These are phyloP conservation scores for Hippophae rhamnoides DNA, from an alignment of 306 rosid genomes.

Conservation along the genomic window DNA sequence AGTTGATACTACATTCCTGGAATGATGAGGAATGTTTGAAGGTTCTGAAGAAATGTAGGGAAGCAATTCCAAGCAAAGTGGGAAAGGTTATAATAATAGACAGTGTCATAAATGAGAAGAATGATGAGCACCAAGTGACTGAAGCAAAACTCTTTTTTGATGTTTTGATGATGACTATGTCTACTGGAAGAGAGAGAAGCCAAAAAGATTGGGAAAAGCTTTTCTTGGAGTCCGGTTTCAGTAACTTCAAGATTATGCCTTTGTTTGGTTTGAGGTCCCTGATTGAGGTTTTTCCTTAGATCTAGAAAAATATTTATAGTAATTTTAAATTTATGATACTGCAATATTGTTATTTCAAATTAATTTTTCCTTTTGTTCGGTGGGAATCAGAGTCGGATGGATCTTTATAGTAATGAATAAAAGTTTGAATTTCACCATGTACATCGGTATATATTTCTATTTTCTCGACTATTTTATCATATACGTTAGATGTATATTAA, in stretches of 20 bases:
- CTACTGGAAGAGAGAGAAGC: constrained; percentile 22
- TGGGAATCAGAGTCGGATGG: too few relatives aligned
- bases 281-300: constrained; percentile 21
- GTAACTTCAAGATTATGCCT: constrained; percentile 24
- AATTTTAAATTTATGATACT: too few relatives aligned
- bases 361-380: too few relatives aligned
- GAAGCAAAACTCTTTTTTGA: constrained; percentile 28
- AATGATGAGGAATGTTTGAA: constrained; percentile 33
- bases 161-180: constrained; percentile 14
- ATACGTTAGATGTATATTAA: too few relatives aligned
- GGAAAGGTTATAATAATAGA: constrained; percentile 51
- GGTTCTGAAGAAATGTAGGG: constrained; percentile 44
- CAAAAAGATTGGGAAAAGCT: constrained; percentile 27
- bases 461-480: too few relatives aligned
- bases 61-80: constrained; percentile 33
- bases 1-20: constrained; percentile 34
- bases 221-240: constrained; percentile 25
- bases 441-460: too few relatives aligned
- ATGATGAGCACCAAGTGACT: constrained; percentile 22
- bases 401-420: too few relatives aligned
- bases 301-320: too few relatives aligned
- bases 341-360: too few relatives aligned
- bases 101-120: constrained; percentile 27
- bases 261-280: constrained; percentile 29
- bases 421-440: too few relatives aligned